Evolutionary conservation across 1,284 basidiomycete genomes (phyloP), one percentile per base, ranked within the genome.

Genomic region (Cystobasidium sp.): DNA sequence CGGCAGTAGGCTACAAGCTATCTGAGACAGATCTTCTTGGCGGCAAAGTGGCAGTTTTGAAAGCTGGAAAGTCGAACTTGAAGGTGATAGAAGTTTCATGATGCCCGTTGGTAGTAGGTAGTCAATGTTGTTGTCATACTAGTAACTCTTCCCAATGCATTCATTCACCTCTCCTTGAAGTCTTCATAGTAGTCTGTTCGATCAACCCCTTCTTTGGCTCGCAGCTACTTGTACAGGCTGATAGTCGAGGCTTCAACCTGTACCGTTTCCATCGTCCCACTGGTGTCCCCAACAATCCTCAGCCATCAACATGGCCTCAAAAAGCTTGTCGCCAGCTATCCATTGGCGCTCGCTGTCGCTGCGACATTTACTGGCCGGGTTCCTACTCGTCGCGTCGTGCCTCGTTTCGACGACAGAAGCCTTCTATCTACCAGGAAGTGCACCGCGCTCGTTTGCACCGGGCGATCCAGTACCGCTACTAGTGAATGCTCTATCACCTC

Each of bases 341-440:
- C 3, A 12, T 6, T 3, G 14, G 12, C 7, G 18, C 14, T 18
- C 37, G 24, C 39, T 41, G 37, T 43, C 64, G 18, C 37, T 47
- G 52, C n/a, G 55, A 16, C n/a, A 12, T n/a, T 22, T 68, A 24
- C 31, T 73, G 9, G 59, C 61, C n/a, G 56, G 20, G 7, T 10
- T 56, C 49, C 51, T 66, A 22, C 49, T 66, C 18, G 49, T 66
- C 64, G 64, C 64, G 51, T 51, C 64, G 14, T 66, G 47, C 64
- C 64, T 66, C 8, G 24, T 73, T 20, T 52, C 71, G 1, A 44
- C 55, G 37, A 51, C 52, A 9, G 10, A 10, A 18, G 70, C 70
- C 20, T 76, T 74, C 62, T 76, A 84, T 59, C 77, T 84, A 3
- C 83, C 83, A 8, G 83, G 83, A 9, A 80, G 82, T 49, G 81